Evolutionary conservation across 129 eudicot genomes (phyloP), one percentile per base, ranked within the genome.

Genomic region (Flaveria bidentis): DNA sequence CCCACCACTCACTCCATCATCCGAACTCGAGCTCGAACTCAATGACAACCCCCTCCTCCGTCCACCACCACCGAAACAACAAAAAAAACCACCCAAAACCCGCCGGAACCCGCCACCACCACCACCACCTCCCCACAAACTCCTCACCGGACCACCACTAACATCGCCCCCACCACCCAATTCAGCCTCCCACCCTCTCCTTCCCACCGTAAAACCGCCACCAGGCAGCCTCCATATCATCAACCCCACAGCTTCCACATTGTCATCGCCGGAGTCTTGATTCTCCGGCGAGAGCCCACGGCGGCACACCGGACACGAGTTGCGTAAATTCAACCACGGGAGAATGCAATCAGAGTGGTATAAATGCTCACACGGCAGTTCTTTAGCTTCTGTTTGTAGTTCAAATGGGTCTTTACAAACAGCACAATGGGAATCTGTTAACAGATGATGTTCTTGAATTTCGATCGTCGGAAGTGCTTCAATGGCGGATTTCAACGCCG

Each of bases 201-300:
- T 83, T 84, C 99, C 99, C 53, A 94, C 99, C 0, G 97, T 96
- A 83, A 94, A 94, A 16, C 99, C 96, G 0, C 99, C 97, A 15
- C 99, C 97, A 0, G 99, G 99, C 76, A 91, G 56, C 78, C 99
- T 82, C 99, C 99, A 95, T 80, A 95, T 95, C 2, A 93, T 89
- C 58, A 95, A 63, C 11, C 99, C 99, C 36, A 78, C 84, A 1
- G 87, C 73, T 53, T 91, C 39, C 7, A 4, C 41, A 36, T 36
- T 36, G 1, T 36, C 41, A 36, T 5, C 93, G 2, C 73, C 92
- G 26, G 76, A 79, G 66, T 75, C 86, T 66, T 74, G 79, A 56
- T 56, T 66, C 39, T 91, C 96, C 3, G 81, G 51, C 0, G 96
- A 91, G 53, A 95, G 61, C 61, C 91, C 97, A 42, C 89, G 94